Percentiles rank a stretch among this genome's conserved stretches.
phyloP scores from a whole-genome alignment of 2,329 filamentous ascomycete genomes.

The Phyllosticta ampelicida region DNA sequence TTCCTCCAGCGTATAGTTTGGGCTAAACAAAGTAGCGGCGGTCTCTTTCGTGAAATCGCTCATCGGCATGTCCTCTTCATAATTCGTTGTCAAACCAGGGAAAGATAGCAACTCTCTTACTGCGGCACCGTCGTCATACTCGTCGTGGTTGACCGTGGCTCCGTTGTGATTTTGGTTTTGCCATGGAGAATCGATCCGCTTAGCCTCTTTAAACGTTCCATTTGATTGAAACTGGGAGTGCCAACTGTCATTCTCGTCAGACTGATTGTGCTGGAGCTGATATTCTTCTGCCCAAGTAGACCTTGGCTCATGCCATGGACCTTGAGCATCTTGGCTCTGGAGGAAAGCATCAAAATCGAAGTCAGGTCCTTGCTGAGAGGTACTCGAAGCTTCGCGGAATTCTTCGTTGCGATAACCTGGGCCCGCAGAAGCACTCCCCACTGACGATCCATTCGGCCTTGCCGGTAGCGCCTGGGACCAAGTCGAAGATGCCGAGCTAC shows the following conservation, averaged over 20 bases:
- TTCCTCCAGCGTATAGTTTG: slow-evolving; percentile 6
- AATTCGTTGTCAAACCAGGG: background rate
- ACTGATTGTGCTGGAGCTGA: background rate
- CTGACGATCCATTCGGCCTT: slow-evolving; percentile 5
- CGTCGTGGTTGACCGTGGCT: background rate
- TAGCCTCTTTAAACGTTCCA: background rate
- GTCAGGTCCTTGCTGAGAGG: background rate
- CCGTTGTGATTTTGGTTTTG: background rate
- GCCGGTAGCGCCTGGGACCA: slow-evolving; percentile 12
- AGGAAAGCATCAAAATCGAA: slow-evolving; percentile 1
- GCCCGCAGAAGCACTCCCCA: background rate
- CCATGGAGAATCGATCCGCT: background rate
- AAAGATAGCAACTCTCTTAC: slow-evolving; percentile 12
- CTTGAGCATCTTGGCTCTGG: background rate
- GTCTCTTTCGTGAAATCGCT: slow-evolving; percentile 4
- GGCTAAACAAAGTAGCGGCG: slow-evolving; percentile 10
- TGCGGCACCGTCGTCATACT: slow-evolving; percentile 13
- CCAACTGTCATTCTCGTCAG: background rate
- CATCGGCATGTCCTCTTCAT: background rate
- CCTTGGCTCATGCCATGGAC: background rate
- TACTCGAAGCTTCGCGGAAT: background rate
- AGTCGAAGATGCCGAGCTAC: background rate
- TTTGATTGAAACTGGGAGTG: background rate
- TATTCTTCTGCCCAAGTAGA: background rate
- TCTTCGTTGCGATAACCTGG: background rate